These are phyloP conservation scores for Arabidopsis lyrata DNA, from an alignment of 441 rosid species.

Conservation along the genomic window DNA sequence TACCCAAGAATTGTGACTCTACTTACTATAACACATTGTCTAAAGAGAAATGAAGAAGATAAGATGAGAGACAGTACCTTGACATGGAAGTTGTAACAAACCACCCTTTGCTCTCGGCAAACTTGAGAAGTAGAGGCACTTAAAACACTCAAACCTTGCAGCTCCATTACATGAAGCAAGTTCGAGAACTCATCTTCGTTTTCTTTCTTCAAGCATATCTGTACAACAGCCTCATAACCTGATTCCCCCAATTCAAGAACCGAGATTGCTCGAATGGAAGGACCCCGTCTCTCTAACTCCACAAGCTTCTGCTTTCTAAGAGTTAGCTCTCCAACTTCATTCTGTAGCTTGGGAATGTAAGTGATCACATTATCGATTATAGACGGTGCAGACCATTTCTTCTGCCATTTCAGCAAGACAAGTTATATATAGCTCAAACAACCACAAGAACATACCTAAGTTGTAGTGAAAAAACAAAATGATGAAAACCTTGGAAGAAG, in stretches of 20 bases:
- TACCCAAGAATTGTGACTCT: neutral
- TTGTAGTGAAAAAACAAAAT: no score
- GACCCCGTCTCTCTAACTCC: conserved; percentile 12
- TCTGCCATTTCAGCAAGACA: conserved; percentile 32
- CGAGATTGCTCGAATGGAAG: conserved; percentile 32
- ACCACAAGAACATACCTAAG: neutral
- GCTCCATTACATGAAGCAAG: conserved; percentile 50
- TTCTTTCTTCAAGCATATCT: conserved; percentile 34
- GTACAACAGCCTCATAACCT: conserved; percentile 41
- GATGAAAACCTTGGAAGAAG: conserved; percentile 38
- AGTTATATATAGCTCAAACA: neutral
- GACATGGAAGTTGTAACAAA: conserved; percentile 51
- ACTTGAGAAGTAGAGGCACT: conserved; percentile 49
- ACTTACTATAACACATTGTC: neutral
- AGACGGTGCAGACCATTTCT: conserved; percentile 52
- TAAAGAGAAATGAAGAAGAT: conserved; percentile 14
- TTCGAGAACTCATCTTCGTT: conserved; percentile 44
- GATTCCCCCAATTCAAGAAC: conserved; percentile 37
- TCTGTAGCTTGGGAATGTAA: conserved; percentile 55
- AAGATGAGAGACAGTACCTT: conserved; percentile 38
- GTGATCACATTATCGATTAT: conserved; percentile 50
- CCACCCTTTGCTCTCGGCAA: conserved; percentile 38
- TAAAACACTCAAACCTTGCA: conserved; percentile 43
- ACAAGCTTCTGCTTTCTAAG: conserved; percentile 35
- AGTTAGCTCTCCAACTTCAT: conserved; percentile 51